These are phyloP conservation scores for Geranium incanum DNA, from an alignment of 441 rosid genomes.

Conservation along the genomic window DNA sequence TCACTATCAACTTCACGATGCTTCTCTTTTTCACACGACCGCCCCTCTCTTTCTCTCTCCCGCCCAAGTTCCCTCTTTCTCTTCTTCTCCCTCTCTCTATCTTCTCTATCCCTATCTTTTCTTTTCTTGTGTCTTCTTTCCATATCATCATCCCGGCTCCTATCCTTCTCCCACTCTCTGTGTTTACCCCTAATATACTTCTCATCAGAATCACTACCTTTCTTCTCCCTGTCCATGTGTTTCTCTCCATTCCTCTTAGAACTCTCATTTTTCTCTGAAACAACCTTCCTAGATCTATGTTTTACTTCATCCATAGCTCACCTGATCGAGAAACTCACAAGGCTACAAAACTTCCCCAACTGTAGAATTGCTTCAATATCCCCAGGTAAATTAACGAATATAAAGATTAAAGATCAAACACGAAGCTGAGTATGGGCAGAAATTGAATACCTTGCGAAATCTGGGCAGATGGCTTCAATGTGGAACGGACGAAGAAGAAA, in stretches of 20 bases:
- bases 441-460: too few species aligned
- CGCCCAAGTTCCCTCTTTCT: slow-evolving; percentile 33
- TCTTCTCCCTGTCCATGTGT: neutral
- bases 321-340: too few species aligned
- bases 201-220: slow-evolving; percentile 26
- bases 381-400: too few species aligned
- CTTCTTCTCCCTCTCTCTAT: slow-evolving; percentile 24
- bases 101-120: neutral
- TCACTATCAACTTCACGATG: slow-evolving; percentile 34
- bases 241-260: slow-evolving; percentile 24
- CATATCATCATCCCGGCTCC: slow-evolving; percentile 12
- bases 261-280: slow-evolving; percentile 37
- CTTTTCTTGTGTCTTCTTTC: slow-evolving; percentile 24
- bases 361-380: too few species aligned
- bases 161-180: slow-evolving; percentile 31
- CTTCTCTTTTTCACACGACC: slow-evolving; percentile 42
- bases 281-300: slow-evolving; percentile 28
- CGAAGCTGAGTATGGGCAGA: too few species aligned
- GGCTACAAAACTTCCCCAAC: too few species aligned
- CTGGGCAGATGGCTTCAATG: too few species aligned
- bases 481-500: too few species aligned
- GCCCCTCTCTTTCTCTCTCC: slow-evolving; percentile 38
- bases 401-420: too few species aligned
- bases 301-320: slow-evolving; percentile 34
- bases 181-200: slow-evolving; percentile 34